Evolutionary conservation across 1,139 yeast species (phyloP).

Genomic region (Pichiaceae sp.): DNA sequence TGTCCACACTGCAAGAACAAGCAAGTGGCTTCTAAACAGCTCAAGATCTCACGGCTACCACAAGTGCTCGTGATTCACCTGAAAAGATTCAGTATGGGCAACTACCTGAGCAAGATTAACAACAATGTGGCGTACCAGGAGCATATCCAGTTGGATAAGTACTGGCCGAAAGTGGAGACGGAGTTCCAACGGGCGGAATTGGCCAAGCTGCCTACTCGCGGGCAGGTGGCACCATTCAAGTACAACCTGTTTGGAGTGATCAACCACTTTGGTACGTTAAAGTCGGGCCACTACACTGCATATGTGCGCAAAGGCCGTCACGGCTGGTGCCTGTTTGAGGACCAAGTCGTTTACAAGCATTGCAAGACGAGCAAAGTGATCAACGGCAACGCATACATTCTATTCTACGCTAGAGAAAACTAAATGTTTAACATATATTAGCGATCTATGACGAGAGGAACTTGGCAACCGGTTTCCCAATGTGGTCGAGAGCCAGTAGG

Average conservation of each 20-base stretch:
- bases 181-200: conserved; percentile 38
- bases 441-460: conserved; percentile 26
- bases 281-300: conserved; percentile 71
- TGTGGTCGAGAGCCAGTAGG: conserved; percentile 64
- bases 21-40: conserved; percentile 39
- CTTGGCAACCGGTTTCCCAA: conserved; percentile 65
- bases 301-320: conserved; percentile 44
- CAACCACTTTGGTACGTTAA: conserved; percentile 63
- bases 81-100: conserved; percentile 51
- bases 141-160: conserved; percentile 60
- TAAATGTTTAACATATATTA: not conserved
- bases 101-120: conserved; percentile 40
- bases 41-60: conserved; percentile 58
- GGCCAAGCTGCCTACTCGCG: conserved; percentile 54
- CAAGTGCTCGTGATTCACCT: conserved; percentile 57
- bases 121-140: conserved; percentile 55
- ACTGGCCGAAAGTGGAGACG: conserved; percentile 58
- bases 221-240: conserved; percentile 67
- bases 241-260: conserved; percentile 56
- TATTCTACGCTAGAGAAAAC: conserved; percentile 47
- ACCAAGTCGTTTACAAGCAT: conserved; percentile 46
- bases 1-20: conserved; percentile 59
- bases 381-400: conserved; percentile 59
- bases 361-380: conserved; percentile 35
- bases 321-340: conserved; percentile 70